Conservation (phyloP, 208 protist genomes). For the Trypanosoma congolense region DNA sequence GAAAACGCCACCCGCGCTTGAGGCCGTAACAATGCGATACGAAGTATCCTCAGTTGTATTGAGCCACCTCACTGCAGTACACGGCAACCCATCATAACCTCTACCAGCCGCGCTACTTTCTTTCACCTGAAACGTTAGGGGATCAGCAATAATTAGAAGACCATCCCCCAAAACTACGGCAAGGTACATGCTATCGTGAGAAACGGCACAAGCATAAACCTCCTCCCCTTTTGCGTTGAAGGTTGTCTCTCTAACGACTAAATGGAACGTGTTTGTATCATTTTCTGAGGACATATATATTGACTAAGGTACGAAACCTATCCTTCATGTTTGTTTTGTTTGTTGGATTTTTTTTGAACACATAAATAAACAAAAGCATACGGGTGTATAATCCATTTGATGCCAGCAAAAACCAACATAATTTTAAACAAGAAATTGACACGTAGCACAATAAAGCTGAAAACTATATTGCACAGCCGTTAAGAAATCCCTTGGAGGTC, state of each 20-base stretch:
- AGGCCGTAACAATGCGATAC: slow-evolving; percentile 52
- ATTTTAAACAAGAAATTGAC: too few species aligned
- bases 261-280: not conserved
- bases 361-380: too few species aligned
- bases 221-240: slow-evolving; percentile 30
- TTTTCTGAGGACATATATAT: too few species aligned
- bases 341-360: too few species aligned
- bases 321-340: too few species aligned
- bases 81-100: slow-evolving; percentile 39
- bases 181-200: slow-evolving; percentile 47
- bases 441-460: too few species aligned
- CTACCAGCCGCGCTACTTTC: slow-evolving; percentile 21
- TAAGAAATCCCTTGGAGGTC: too few species aligned
- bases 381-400: too few species aligned
- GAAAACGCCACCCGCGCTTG: slow-evolving; percentile 52
- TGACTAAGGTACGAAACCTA: too few species aligned
- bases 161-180: slow-evolving; percentile 61
- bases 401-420: too few species aligned
- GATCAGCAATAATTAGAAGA: slow-evolving; percentile 32
- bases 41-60: slow-evolving; percentile 3
- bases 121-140: slow-evolving; percentile 20
- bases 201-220: slow-evolving; percentile 33
- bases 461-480: too few species aligned
- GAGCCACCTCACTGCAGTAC: slow-evolving; percentile 60
- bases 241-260: not conserved